Conservation (phyloP, 176 grass and related monocot species). For the Panicum miliaceum region DNA sequence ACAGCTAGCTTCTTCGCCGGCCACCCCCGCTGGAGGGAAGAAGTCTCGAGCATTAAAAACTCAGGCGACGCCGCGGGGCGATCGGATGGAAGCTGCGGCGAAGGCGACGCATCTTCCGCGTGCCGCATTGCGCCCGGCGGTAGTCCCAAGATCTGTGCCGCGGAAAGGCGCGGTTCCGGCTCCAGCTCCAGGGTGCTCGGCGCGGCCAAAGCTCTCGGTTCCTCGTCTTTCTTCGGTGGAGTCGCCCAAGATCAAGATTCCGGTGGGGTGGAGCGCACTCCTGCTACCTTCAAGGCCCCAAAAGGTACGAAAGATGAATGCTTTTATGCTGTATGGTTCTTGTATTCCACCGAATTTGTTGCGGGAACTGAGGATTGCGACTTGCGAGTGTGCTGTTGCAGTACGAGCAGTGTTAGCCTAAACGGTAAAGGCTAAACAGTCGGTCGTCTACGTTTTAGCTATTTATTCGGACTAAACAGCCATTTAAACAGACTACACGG, state of each 20-base stretch:
- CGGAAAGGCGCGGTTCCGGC: not conserved
- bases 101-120: not conserved
- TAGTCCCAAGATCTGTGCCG: not conserved
- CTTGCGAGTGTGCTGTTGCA: not conserved
- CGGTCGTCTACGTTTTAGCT: no score
- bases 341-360: not conserved
- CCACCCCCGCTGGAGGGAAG: not conserved
- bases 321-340: not conserved
- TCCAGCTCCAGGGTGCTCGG: not conserved
- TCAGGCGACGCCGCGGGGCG: slow-evolving; percentile 8
- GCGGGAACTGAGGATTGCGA: not conserved
- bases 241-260: not conserved
- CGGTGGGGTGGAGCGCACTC: not conserved
- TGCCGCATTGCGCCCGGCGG: slow-evolving; percentile 5
- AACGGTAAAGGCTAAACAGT: no score
- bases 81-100: slow-evolving; percentile 26
- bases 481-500: no score
- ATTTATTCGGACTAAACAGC: no score
- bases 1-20: slow-evolving; percentile 27
- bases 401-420: no score
- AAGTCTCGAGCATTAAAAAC: slow-evolving; percentile 40
- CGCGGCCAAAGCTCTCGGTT: not conserved
- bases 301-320: not conserved
- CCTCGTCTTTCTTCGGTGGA: not conserved
- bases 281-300: not conserved